phyloP scores from a whole-genome alignment of 2,329 filamentous ascomycete species.

The Fusarium hainanense region DNA sequence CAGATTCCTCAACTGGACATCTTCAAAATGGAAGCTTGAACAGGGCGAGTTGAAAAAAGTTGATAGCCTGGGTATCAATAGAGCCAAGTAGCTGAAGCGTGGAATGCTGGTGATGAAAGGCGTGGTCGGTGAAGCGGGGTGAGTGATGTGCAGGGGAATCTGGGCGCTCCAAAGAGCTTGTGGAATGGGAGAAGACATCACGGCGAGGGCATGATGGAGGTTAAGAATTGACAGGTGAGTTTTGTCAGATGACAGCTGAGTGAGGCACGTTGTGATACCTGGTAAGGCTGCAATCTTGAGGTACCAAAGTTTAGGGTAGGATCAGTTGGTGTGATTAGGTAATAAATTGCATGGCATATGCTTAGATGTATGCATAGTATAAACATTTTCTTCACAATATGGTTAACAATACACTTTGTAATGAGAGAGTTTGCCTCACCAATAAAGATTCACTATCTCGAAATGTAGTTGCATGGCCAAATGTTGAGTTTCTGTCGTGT shows the following conservation, averaged over 20 bases:
- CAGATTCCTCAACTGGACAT: conserved; percentile 64
- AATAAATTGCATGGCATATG: conserved; percentile 7
- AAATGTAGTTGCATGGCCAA: not conserved
- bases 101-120: conserved; percentile 66
- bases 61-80: conserved; percentile 66
- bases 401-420: no score
- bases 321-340: conserved; percentile 5
- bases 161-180: conserved; percentile 66
- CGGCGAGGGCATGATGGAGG: conserved; percentile 33
- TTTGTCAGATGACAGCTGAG: not conserved
- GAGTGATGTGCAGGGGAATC: conserved; percentile 66
- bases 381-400: not conserved
- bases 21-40: conserved; percentile 69
- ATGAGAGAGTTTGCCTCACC: not conserved
- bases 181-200: conserved; percentile 51
- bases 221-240: conserved; percentile 1
- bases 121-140: conserved; percentile 57
- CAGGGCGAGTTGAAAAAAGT: conserved; percentile 65
- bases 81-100: conserved; percentile 69
- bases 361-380: not conserved
- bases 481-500: not conserved
- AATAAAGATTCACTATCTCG: not conserved
- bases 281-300: conserved; percentile 5
- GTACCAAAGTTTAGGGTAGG: conserved; percentile 12
- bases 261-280: conserved; percentile 8